Percentiles rank a stretch among this genome's conserved stretches.
Conservation (phyloP, 179 eudicot species). For the Drosera spatulata region DNA sequence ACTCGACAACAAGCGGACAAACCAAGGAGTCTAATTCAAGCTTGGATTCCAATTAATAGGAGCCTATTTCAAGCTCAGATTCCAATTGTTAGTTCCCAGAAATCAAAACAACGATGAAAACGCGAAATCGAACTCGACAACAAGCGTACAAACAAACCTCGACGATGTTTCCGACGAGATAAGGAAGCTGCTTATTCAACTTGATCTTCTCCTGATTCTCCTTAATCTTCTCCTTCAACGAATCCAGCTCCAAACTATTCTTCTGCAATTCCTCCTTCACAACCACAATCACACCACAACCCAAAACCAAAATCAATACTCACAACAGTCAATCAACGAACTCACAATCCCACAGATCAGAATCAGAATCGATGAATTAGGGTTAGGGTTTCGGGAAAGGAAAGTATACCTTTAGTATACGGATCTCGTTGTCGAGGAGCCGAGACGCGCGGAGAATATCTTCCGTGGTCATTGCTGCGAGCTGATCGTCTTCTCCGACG, state of each 20-base stretch:
- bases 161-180: constrained; percentile 89
- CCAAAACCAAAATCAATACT: background rate
- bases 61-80: too few species aligned
- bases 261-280: constrained; percentile 76
- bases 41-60: too few species aligned
- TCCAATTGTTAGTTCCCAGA: too few species aligned
- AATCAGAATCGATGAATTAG: background rate
- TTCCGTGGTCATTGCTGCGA: constrained; percentile 71
- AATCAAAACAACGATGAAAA: background rate
- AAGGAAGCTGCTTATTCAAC: constrained; percentile 93
- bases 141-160: constrained; percentile 39
- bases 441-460: constrained; percentile 68
- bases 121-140: background rate
- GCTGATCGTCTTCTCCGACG: constrained; percentile 67
- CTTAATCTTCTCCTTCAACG: constrained; percentile 91
- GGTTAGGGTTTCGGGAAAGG: background rate
- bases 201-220: constrained; percentile 98
- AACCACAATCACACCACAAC: constrained; percentile 1
- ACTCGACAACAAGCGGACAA: too few species aligned
- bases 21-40: too few species aligned
- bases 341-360: background rate
- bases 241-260: constrained; percentile 59
- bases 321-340: background rate
- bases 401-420: constrained; percentile 46
- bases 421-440: constrained; percentile 82